Conservation (phyloP, 176 grass and related monocot genomes). For the Eleusine indica region DNA sequence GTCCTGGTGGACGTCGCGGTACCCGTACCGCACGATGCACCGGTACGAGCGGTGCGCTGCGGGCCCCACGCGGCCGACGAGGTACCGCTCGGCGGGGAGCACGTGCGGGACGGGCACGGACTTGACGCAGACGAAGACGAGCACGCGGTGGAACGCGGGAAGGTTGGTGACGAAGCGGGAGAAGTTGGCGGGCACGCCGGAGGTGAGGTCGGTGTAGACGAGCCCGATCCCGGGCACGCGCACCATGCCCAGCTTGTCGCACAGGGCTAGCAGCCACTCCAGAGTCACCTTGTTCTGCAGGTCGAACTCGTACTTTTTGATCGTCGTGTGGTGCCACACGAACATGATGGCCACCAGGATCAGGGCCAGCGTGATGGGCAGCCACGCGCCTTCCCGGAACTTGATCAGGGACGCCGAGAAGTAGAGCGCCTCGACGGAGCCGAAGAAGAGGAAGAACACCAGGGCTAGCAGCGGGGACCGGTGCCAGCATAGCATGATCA, state of each 20-base stretch:
- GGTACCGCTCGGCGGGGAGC: constrained; percentile 84
- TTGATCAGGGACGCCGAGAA: constrained; percentile 97
- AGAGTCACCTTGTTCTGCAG: constrained; percentile 94
- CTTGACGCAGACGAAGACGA: constrained; percentile 97
- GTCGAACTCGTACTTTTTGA: constrained; percentile 95
- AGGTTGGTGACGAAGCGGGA: constrained; percentile 96
- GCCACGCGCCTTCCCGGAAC: constrained; percentile 87
- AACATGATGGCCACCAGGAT: constrained; percentile 86
- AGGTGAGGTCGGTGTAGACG: constrained; percentile 92
- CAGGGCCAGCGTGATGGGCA: constrained; percentile 74
- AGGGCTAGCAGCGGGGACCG: constrained; percentile 68
- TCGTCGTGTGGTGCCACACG: constrained; percentile 89
- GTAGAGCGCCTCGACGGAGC: constrained; percentile 86
- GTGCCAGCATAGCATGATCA: constrained; percentile 92
- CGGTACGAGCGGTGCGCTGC: constrained; percentile 75
- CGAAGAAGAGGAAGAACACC: constrained; percentile 82
- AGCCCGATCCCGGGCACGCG: constrained; percentile 95
- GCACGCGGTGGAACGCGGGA: constrained; percentile 86
- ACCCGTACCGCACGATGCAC: constrained; percentile 97
- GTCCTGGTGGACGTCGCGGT: constrained; percentile 97
- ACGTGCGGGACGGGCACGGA: constrained; percentile 82
- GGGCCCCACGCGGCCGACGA: constrained; percentile 93
- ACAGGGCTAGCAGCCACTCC: constrained; percentile 84
- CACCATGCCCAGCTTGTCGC: constrained; percentile 82
- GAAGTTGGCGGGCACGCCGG: constrained; percentile 94